A percentile compares a stretch with the other conserved stretches of the same genome.
phyloP scores from a whole-genome alignment of 139 green algal species.

The Coccomyxa sp. region DNA sequence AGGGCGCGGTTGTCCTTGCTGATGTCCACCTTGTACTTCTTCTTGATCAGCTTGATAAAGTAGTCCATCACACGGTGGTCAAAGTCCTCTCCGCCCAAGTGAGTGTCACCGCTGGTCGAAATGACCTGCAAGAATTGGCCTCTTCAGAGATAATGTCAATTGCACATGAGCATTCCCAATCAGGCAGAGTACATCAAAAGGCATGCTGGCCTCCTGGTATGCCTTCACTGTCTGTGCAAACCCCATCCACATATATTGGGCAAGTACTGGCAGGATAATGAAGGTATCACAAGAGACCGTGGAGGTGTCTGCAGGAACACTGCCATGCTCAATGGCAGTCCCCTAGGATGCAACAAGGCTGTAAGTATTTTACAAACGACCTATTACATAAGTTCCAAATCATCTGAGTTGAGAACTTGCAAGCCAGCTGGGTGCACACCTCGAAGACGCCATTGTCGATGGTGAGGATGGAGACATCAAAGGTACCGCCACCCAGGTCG shows the following conservation, averaged over 20 bases:
- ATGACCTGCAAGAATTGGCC: conserved; percentile 51
- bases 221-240: no score
- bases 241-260: no score
- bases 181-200: background rate
- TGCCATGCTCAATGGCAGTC: no score
- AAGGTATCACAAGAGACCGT: no score
- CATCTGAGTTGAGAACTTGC: no score
- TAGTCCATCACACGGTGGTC: conserved; percentile 98
- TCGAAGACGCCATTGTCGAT: conserved; percentile 98
- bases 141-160: background rate
- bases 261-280: no score
- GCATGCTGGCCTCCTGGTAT: background rate
- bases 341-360: no score
- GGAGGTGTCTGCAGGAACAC: no score
- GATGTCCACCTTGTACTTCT: conserved; percentile 93
- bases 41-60: conserved; percentile 99
- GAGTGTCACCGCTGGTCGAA: conserved; percentile 93
- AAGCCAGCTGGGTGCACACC: conserved; percentile 30
- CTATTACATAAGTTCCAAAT: no score
- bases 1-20: conserved; percentile 85
- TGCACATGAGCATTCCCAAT: background rate
- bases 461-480: conserved; percentile 98
- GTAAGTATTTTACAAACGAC: no score
- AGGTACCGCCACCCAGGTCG: conserved; percentile 97
- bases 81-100: conserved; percentile 98